These are phyloP conservation scores for Quercus aquifolioides DNA, from an alignment of 306 rosid genomes.

Conservation along the genomic window DNA sequence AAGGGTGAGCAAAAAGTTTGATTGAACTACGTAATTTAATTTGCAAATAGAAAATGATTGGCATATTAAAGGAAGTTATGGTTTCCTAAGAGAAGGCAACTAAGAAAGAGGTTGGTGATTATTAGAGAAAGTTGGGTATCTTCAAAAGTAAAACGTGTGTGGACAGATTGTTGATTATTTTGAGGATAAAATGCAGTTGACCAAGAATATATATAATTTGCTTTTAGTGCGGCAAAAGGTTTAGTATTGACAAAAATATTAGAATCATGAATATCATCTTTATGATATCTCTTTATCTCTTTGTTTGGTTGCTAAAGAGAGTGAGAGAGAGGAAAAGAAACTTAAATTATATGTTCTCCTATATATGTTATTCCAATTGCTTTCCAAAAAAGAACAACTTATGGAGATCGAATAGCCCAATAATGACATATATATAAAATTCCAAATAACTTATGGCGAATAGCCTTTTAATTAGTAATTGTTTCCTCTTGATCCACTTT, in stretches of 20 bases:
- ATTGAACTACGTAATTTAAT: constrained; percentile 26
- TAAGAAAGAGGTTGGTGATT: constrained; percentile 25
- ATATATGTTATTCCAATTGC: not conserved
- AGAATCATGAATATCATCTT: constrained; percentile 24
- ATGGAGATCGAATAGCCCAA: not conserved
- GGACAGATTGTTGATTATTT: constrained; percentile 22
- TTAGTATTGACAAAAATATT: constrained; percentile 19
- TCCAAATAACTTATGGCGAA: too few species aligned
- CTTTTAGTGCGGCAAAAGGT: constrained; percentile 28
- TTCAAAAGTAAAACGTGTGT: constrained; percentile 24
- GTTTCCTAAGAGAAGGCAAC: constrained; percentile 60
- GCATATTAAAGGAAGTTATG: constrained; percentile 29
- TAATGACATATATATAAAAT: not conserved
- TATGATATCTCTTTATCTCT: constrained; percentile 27
- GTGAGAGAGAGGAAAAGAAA: constrained; percentile 27
- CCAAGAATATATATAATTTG: constrained; percentile 26
- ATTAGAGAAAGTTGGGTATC: constrained; percentile 34
- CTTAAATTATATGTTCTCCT: constrained; percentile 9
- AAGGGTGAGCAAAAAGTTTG: not conserved
- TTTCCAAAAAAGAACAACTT: not conserved
- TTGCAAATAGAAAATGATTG: constrained; percentile 51
- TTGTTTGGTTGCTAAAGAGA: constrained; percentile 40
- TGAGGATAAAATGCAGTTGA: constrained; percentile 48
- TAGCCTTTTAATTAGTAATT: too few species aligned
- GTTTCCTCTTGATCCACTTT: too few species aligned